Evolutionary conservation across 495 filamentous ascomycete genomes (phyloP).

Genomic region (Podospora anserina): DNA sequence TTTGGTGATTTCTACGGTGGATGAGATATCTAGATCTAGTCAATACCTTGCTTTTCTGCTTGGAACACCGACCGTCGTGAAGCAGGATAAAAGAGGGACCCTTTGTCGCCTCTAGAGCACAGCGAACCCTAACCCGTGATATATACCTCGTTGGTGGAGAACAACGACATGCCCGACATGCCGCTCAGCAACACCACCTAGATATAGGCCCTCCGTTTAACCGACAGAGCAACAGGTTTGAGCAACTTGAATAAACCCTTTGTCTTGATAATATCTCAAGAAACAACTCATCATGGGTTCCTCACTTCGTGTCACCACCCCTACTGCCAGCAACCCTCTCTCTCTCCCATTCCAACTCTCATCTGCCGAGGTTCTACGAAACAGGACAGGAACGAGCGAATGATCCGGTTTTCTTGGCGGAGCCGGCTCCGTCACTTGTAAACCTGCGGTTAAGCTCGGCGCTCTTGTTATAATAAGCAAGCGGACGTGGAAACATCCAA

Average conservation of each 20-base stretch:
- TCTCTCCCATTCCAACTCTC: not conserved
- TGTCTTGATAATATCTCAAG: not conserved
- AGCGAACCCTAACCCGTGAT: not conserved
- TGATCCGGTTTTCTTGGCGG: conserved; percentile 2
- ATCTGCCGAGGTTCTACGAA: not conserved
- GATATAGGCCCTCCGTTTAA: not conserved
- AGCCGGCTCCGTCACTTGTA: not conserved
- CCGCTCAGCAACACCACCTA: not conserved
- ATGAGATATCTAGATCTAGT: not conserved
- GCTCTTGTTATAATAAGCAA: not conserved
- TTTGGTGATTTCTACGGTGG: not conserved
- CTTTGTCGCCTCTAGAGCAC: not conserved
- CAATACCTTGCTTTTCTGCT: not conserved
- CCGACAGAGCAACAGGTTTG: not conserved
- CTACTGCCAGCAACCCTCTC: not conserved
- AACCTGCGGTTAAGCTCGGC: not conserved
- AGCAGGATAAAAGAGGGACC: not conserved
- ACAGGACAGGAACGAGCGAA: not conserved
- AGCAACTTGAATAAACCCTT: not conserved
- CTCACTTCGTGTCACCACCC: not conserved
- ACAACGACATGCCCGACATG: not conserved
- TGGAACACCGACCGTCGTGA: not conserved
- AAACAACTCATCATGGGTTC: not conserved
- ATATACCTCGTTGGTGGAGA: not conserved
- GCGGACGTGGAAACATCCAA: not conserved